Evolutionary conservation across 371 early-diverging fungal species (phyloP).

Genomic region (Quaeritorhiza haematococci): DNA sequence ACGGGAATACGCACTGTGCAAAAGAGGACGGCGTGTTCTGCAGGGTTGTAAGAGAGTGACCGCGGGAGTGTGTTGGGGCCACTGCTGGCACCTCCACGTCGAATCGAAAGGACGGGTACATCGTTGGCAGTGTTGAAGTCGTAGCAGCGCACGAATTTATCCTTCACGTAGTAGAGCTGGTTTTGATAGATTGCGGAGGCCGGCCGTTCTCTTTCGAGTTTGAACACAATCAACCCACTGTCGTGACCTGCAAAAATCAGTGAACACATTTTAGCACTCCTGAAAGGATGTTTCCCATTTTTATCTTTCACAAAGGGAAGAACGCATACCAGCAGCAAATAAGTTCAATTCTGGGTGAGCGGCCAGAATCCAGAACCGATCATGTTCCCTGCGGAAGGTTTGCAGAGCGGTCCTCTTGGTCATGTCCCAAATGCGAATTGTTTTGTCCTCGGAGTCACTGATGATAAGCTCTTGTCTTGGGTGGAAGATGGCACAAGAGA

Average conservation of each 20-base stretch:
- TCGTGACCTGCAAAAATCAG: constrained; percentile 75
- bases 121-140: constrained; percentile 75
- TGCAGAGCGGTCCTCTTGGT: constrained; percentile 85
- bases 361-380: constrained; percentile 96
- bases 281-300: not conserved
- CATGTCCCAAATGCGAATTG: constrained; percentile 95
- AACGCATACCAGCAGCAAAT: constrained; percentile 83
- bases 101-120: constrained; percentile 69
- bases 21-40: constrained; percentile 81
- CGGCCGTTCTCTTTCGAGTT: constrained; percentile 92
- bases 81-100: constrained; percentile 38
- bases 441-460: constrained; percentile 94
- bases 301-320: too few species aligned
- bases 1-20: constrained; percentile 51
- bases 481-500: constrained; percentile 89
- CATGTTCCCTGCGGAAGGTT: constrained; percentile 91
- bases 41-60: constrained; percentile 88
- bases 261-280: not conserved
- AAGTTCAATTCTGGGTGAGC: constrained; percentile 91
- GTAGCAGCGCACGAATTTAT: constrained; percentile 72
- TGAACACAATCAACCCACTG: constrained; percentile 94
- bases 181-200: constrained; percentile 78
- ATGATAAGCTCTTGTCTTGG: constrained; percentile 89
- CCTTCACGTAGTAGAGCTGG: constrained; percentile 78
- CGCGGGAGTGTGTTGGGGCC: constrained; percentile 29